These are phyloP conservation scores for Fusarium stilboides DNA, from an alignment of 2,329 filamentous ascomycete genomes.

Conservation along the genomic window DNA sequence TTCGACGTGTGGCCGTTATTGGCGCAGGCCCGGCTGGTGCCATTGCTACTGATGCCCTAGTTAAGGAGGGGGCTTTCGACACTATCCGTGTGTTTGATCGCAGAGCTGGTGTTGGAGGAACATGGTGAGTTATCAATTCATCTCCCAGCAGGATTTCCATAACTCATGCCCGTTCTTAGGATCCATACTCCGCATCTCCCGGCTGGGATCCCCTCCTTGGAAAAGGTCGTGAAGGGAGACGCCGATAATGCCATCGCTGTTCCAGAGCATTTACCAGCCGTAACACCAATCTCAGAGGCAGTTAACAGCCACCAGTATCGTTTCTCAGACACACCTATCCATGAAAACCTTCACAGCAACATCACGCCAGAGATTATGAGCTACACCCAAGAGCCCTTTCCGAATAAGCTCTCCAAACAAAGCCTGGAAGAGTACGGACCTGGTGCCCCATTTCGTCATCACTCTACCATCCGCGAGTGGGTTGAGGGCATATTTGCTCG, in stretches of 20 bases:
- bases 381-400: constrained; percentile 30
- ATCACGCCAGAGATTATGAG: constrained; percentile 34
- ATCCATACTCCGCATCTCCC: constrained; percentile 27
- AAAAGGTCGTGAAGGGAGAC: constrained; percentile 20
- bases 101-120: constrained; percentile 19
- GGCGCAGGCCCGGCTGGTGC: constrained; percentile 38
- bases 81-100: constrained; percentile 36
- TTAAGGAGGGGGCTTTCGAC: constrained; percentile 33
- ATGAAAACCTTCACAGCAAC: constrained; percentile 31
- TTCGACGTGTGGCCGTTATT: constrained; percentile 26
- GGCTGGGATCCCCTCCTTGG: constrained; percentile 13
- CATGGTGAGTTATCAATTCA: constrained; percentile 17
- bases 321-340: constrained; percentile 33
- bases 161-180: constrained; percentile 2
- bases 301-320: constrained; percentile 42
- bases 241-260: constrained; percentile 30
- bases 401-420: constrained; percentile 10
- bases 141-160: background rate
- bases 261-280: constrained; percentile 32
- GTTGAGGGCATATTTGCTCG: constrained; percentile 26
- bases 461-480: constrained; percentile 30
- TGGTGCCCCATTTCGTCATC: constrained; percentile 16
- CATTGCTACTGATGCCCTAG: constrained; percentile 36
- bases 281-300: constrained; percentile 31
- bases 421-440: constrained; percentile 19